Evolutionary conservation across 1,139 yeast genomes (phyloP).

Genomic region (Pichia sp.): DNA sequence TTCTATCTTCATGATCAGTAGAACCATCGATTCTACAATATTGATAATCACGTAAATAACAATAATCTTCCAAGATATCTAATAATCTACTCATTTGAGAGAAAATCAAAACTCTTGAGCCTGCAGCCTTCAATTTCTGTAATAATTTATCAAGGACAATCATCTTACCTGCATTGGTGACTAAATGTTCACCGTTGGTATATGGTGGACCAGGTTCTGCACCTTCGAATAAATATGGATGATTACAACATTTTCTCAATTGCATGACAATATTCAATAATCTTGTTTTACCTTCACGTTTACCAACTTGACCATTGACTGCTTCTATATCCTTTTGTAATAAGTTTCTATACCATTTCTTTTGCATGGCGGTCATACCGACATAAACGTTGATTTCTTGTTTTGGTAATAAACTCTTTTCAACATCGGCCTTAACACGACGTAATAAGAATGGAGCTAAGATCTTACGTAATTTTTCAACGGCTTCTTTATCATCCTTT

Average conservation of each 20-base stretch:
- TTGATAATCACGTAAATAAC: constrained; percentile 75
- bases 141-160: constrained; percentile 81
- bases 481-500: constrained; percentile 43
- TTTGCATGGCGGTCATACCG: constrained; percentile 95
- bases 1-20: constrained; percentile 91
- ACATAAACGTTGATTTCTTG: constrained; percentile 87
- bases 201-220: constrained; percentile 99
- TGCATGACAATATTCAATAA: constrained; percentile 95
- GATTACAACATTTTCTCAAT: constrained; percentile 93
- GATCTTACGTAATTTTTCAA: constrained; percentile 82
- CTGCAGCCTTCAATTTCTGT: constrained; percentile 67
- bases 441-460: constrained; percentile 85
- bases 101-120: constrained; percentile 88
- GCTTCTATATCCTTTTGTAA: constrained; percentile 95
- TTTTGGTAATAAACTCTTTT: constrained; percentile 85
- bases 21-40: constrained; percentile 96
- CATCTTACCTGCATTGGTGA: constrained; percentile 88
- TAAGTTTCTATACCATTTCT: constrained; percentile 84
- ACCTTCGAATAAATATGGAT: constrained; percentile 95
- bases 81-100: constrained; percentile 94
- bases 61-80: constrained; percentile 92
- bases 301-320: constrained; percentile 88
- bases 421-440: constrained; percentile 91
- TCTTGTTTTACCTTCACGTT: constrained; percentile 87
- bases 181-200: constrained; percentile 93